These are phyloP conservation scores for Schizochytrium sp. DNA, from an alignment of 108 stramenopile genomes.

Conservation along the genomic window DNA sequence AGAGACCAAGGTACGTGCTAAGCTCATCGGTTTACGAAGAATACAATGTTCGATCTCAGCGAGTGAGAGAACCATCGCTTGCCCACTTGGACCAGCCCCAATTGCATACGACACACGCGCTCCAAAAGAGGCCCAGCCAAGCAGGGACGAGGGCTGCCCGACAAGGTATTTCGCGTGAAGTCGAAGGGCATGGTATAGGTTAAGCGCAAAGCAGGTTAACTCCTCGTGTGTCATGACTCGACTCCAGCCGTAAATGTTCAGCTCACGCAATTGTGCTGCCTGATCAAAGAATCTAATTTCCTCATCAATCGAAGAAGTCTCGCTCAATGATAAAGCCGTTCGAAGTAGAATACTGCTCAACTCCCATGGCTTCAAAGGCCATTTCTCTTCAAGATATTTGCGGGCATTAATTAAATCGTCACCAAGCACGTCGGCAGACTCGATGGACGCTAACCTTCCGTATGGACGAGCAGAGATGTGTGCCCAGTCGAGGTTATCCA, in stretches of 20 bases:
- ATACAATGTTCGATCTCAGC: constrained; percentile 60
- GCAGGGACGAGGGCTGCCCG: constrained; percentile 29
- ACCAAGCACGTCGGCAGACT: neutral
- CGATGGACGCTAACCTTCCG: neutral
- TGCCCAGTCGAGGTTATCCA: neutral
- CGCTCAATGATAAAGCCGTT: neutral
- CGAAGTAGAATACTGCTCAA: constrained; percentile 16
- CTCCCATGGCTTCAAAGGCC: constrained; percentile 30
- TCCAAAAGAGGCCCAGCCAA: constrained; percentile 60
- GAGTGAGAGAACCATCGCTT: constrained; percentile 33
- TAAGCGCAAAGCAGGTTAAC: constrained; percentile 27
- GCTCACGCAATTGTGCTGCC: constrained; percentile 8
- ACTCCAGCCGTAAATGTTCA: constrained; percentile 33
- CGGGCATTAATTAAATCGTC: neutral
- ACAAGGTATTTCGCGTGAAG: constrained; percentile 48
- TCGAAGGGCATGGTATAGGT: constrained; percentile 55
- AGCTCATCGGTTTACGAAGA: constrained; percentile 49
- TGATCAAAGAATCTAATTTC: constrained; percentile 18
- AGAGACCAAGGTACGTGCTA: constrained; percentile 34
- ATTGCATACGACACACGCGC: constrained; percentile 12
- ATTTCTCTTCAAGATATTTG: constrained; percentile 32
- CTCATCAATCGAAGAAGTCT: neutral
- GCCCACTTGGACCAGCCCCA: constrained; percentile 29
- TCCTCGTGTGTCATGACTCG: constrained; percentile 50
- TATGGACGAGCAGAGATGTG: constrained; percentile 7